phyloP scores from a whole-genome alignment of 2,329 filamentous ascomycete species.

The Fusarium cyanostomum region DNA sequence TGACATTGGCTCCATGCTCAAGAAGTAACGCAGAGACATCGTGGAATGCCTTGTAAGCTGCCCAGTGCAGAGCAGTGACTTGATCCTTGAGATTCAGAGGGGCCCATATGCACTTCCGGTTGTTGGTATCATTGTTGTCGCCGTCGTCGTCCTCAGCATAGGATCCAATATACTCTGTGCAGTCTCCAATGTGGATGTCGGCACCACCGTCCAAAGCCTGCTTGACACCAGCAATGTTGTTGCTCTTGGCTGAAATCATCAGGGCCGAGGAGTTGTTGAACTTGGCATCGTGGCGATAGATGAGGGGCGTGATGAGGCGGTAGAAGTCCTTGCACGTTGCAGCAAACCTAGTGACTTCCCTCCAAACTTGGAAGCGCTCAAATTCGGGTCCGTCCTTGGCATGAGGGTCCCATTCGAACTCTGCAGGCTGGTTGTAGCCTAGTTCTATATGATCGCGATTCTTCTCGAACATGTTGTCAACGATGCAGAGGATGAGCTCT shows the following conservation, averaged over 20 bases:
- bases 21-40: conserved; percentile 1
- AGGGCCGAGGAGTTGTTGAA: background rate
- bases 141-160: background rate
- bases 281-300: conserved; percentile 2
- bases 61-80: conserved; percentile 16
- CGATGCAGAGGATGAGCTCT: conserved; percentile 1
- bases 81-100: conserved; percentile 1
- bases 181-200: background rate
- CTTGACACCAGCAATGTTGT: background rate
- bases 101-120: background rate
- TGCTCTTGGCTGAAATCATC: background rate
- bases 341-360: conserved; percentile 10
- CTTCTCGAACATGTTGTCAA: conserved; percentile 7
- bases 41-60: background rate
- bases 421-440: background rate
- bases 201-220: background rate
- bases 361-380: background rate
- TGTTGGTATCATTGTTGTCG: background rate
- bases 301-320: background rate
- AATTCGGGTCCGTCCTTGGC: background rate
- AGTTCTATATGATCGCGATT: background rate
- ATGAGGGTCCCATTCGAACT: background rate
- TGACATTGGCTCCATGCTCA: background rate
- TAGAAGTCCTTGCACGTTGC: conserved; percentile 1
- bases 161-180: background rate